Percentiles rank a stretch among this genome's conserved stretches.
Conservation (phyloP, 2,329 filamentous ascomycete genomes). For the Alternaria metachromatica region DNA sequence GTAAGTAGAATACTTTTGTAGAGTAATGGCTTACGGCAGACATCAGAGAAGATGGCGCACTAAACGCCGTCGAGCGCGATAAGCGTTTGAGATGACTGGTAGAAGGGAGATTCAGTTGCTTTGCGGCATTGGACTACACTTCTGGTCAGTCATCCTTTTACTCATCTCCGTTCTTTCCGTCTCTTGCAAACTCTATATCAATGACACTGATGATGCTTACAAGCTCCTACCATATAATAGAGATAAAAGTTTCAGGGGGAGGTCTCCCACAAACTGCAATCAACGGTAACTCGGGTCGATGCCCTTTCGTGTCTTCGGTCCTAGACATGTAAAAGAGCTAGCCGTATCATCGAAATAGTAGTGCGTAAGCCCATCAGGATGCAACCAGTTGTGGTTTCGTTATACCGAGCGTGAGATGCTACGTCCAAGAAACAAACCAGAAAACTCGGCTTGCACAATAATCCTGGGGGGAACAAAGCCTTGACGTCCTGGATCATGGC, state of each 20-base stretch:
- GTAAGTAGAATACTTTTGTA: not conserved
- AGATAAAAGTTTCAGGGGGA: fast-evolving
- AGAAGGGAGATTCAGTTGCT: not conserved
- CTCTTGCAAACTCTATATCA: not conserved
- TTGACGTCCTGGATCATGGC: not conserved
- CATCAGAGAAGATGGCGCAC: not conserved
- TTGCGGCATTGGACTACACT: not conserved
- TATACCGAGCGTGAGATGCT: not conserved
- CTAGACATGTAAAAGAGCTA: conserved; percentile 4
- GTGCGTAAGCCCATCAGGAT: conserved; percentile 22
- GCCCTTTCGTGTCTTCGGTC: not conserved
- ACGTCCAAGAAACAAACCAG: not conserved
- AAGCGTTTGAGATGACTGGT: not conserved
- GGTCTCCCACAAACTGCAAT: not conserved
- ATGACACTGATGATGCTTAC: not conserved
- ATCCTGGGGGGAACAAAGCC: not conserved
- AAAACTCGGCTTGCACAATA: not conserved
- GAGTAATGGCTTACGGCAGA: not conserved
- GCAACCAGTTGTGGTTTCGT: not conserved
- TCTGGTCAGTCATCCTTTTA: not conserved
- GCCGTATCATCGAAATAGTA: conserved; percentile 23
- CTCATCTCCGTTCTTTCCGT: not conserved
- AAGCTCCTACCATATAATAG: not conserved
- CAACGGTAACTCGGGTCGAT: not conserved
- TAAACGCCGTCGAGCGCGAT: not conserved